Percentiles rank a stretch among this genome's conserved stretches.
phyloP scores from a whole-genome alignment of 1,284 basidiomycete species.

The Afroboletus lepidellus region DNA sequence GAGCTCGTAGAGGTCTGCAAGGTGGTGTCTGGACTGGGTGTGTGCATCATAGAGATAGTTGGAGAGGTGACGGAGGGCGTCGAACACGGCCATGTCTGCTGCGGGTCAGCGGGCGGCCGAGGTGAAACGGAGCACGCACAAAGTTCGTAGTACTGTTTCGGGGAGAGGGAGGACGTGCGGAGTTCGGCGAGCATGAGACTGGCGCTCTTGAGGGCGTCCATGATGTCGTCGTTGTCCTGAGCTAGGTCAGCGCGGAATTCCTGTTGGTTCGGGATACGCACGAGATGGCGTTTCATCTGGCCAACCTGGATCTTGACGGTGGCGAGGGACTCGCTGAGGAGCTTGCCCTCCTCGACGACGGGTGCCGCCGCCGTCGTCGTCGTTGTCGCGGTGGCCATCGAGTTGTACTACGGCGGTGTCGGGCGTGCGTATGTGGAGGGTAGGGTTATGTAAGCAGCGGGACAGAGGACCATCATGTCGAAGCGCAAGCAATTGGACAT shows the following conservation, averaged over 20 bases:
- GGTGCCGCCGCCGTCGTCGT: background rate
- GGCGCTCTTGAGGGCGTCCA: slow-evolving; percentile 95
- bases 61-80: slow-evolving; percentile 88
- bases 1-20: slow-evolving; percentile 95
- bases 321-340: slow-evolving; percentile 71
- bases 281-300: slow-evolving; percentile 91
- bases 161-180: slow-evolving; percentile 85
- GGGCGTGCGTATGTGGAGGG: slow-evolving; percentile 1
- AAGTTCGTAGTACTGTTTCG: slow-evolving; percentile 96
- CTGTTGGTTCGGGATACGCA: slow-evolving; percentile 37
- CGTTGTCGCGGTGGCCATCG: slow-evolving; percentile 20
- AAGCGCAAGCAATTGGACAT: slow-evolving; percentile 26
- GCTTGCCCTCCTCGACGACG: slow-evolving; percentile 1
- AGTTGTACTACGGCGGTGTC: slow-evolving; percentile 2
- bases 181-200: slow-evolving; percentile 95
- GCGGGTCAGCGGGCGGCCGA: background rate
- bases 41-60: slow-evolving; percentile 95
- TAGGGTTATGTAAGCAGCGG: slow-evolving; percentile 19
- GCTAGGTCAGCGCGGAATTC: background rate
- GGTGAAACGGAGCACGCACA: slow-evolving; percentile 55
- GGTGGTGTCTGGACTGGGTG: slow-evolving; percentile 82
- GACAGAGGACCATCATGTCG: slow-evolving; percentile 18
- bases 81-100: slow-evolving; percentile 94
- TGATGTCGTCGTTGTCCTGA: slow-evolving; percentile 89
- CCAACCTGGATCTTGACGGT: slow-evolving; percentile 92